phyloP scores from a whole-genome alignment of 2,329 filamentous ascomycete species.

The Microdochium nivale region DNA sequence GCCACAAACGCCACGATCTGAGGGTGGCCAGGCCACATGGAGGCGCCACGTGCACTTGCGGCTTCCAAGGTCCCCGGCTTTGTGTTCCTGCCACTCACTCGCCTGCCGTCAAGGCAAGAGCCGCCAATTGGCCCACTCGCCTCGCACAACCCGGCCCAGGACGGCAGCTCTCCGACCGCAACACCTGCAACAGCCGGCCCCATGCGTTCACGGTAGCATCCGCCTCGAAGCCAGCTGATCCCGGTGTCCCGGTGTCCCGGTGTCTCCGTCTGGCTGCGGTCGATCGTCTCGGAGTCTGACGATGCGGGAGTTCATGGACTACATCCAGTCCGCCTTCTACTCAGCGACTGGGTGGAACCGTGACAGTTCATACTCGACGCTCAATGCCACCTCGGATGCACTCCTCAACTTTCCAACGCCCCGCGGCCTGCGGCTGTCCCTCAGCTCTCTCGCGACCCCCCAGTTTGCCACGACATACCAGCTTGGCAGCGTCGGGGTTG shows the following conservation, averaged over 20 bases:
- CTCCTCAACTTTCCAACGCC: slow-evolving; percentile 86
- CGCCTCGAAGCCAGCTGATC: neutral
- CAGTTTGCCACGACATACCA: slow-evolving; percentile 94
- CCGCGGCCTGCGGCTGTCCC: slow-evolving; percentile 71
- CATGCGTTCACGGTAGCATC: neutral
- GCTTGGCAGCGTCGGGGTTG: slow-evolving; percentile 78
- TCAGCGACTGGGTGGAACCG: slow-evolving; percentile 79
- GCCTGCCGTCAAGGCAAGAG: too few relatives aligned
- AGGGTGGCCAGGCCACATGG: too few relatives aligned
- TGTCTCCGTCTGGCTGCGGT: neutral
- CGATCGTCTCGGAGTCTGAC: slow-evolving; percentile 6
- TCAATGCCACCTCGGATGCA: slow-evolving; percentile 77
- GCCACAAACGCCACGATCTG: neutral
- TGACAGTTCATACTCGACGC: slow-evolving; percentile 83
- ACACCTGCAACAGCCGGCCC: neutral
- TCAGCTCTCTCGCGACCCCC: slow-evolving; percentile 84
- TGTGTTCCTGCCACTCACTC: too few relatives aligned
- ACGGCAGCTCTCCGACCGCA: too few relatives aligned
- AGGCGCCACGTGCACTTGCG: too few relatives aligned
- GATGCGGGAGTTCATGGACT: slow-evolving; percentile 97
- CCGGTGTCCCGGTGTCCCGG: neutral
- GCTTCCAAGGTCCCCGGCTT: too few relatives aligned
- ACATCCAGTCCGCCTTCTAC: slow-evolving; percentile 87
- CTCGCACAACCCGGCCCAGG: too few relatives aligned
- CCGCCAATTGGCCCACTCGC: too few relatives aligned